Conservation (phyloP, 2,329 filamentous ascomycete species). For the Aspergillus sp. region DNA sequence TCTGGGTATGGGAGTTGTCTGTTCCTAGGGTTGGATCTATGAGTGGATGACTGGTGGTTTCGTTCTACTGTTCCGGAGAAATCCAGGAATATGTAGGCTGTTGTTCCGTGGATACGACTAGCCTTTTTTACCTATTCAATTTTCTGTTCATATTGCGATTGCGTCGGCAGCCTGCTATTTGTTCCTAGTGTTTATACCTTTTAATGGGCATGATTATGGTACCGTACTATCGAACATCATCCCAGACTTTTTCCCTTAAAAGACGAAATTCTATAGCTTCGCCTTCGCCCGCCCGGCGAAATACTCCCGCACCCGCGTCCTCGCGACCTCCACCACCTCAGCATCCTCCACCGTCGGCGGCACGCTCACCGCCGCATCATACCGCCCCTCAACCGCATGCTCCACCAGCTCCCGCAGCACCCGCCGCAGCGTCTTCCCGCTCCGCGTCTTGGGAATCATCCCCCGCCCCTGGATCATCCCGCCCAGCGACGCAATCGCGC, state of each 20-base stretch:
- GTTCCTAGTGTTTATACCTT: neutral
- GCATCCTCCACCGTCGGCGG: conserved; percentile 85
- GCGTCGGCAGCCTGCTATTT: neutral
- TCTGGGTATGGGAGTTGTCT: too few relatives aligned
- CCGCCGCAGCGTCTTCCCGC: conserved; percentile 83
- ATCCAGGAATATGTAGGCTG: neutral
- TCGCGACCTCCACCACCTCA: conserved; percentile 70
- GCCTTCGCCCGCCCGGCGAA: conserved; percentile 52
- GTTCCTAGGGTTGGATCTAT: too few relatives aligned
- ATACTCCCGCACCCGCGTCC: conserved; percentile 69
- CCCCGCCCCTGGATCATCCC: conserved; percentile 80
- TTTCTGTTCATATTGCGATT: too few relatives aligned
- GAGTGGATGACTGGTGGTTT: too few relatives aligned
- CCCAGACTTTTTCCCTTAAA: too few relatives aligned
- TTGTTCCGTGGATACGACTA: neutral
- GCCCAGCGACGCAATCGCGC: conserved; percentile 79
- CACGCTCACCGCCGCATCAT: conserved; percentile 67
- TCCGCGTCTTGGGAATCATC: conserved; percentile 88
- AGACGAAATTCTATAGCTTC: conserved; percentile 44
- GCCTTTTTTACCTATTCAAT: neutral
- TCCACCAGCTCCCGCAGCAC: conserved; percentile 82
- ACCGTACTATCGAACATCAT: too few relatives aligned
- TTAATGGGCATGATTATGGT: too few relatives aligned
- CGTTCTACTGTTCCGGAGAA: neutral
- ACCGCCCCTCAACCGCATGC: conserved; percentile 71